Evolutionary conservation across 768 basidiomycete species (phyloP), one percentile per base, ranked within the genome.

Genomic region (Hirschioporus abietinus): DNA sequence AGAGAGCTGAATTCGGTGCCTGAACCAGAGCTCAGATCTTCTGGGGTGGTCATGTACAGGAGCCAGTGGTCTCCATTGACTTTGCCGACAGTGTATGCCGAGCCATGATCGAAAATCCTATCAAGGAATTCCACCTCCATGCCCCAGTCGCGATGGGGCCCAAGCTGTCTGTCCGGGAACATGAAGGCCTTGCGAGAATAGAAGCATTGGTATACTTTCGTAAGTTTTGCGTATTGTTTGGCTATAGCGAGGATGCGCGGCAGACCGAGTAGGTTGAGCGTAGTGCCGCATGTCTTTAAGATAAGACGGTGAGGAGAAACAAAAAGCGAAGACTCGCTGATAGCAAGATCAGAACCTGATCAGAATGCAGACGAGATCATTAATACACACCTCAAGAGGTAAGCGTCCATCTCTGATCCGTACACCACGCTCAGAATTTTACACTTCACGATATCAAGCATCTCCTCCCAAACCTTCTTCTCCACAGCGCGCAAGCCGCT

Each of bases 1-100:
- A 70, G 63, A 73, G 71, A 23, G 80, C 66, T 67, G 75, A 70
- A 70, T 68, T 74, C 72, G 68, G 70, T 35, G 71, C 66, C 23
- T 26, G 52, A n/a, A 63, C 69, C 67, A 59, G 60, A 25, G 60
- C 25, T 34, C 18, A 25, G 25, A 60, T 79, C 78, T 34, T 76
- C 74, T 17, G 92, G 90, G 1, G 80, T 83, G 23, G 94, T 95
- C 71, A 99, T 83, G 79, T 99, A 99, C 57, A 99, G 87, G 61
- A 99, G 79, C 97, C 97, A 99, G 79, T 99, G 97, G 77, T 98
- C 95, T 62, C 96, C 93, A 76, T 99, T 99, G 76, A 96, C 92
- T 73, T 95, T 96, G 67, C 97, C 97, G 68, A 99, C 89, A 34
- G 93, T 96, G 80, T 99, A 99, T 2, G 96, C 97, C 7, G 94